phyloP scores from a whole-genome alignment of 78 protist species.

The Dictyostelium brefeldianum region DNA sequence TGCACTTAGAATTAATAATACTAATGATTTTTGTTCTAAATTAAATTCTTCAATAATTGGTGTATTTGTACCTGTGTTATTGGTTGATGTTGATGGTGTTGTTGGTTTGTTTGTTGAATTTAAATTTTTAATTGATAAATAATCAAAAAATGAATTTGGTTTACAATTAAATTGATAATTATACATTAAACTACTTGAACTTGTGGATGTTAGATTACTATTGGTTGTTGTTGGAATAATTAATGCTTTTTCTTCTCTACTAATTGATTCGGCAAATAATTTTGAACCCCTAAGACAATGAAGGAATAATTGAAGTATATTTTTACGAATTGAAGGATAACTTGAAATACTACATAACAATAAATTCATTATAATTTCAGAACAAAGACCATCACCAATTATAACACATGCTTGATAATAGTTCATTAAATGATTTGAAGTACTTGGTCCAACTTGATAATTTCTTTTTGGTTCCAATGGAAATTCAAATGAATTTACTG shows the following conservation, averaged over 20 bases:
- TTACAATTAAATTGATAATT: not conserved
- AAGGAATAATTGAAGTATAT: constrained; percentile 20
- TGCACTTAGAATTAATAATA: constrained; percentile 24
- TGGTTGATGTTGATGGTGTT: not conserved
- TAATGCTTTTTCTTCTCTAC: constrained; percentile 16
- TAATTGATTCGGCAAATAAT: constrained; percentile 8
- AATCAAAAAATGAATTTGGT: constrained; percentile 18
- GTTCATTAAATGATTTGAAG: not conserved
- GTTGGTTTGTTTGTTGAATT: not conserved
- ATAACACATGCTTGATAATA: constrained; percentile 20
- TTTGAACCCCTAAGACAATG: constrained; percentile 38
- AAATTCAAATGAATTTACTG: constrained; percentile 2
- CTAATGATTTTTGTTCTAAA: constrained; percentile 9
- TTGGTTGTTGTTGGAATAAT: not conserved
- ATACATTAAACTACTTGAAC: not conserved
- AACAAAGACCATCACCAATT: constrained; percentile 34
- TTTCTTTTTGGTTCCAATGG: constrained; percentile 6
- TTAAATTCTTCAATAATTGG: constrained; percentile 1
- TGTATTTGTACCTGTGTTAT: not conserved
- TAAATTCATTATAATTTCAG: not conserved
- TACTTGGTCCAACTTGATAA: not conserved
- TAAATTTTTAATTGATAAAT: not conserved
- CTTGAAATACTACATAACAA: not conserved
- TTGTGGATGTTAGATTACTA: constrained; percentile 14
- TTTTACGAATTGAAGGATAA: not conserved